These are phyloP conservation scores for Exsudoporus floridanus DNA, from an alignment of 1,284 basidiomycete genomes.

Conservation along the genomic window DNA sequence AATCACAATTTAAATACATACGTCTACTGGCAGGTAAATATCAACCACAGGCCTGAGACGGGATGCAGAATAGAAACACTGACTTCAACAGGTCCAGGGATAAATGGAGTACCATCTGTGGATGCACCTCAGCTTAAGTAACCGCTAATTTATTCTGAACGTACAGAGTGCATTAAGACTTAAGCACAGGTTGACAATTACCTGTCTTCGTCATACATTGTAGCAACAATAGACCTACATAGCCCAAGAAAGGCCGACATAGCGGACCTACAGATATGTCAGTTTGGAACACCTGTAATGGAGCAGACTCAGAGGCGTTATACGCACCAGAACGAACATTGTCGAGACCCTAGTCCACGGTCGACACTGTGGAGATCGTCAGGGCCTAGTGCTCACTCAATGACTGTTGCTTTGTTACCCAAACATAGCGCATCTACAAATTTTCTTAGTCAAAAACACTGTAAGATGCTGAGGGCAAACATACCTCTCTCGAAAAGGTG, in stretches of 20 bases:
- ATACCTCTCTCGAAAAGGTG: slow-evolving; percentile 9
- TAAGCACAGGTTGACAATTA: no score
- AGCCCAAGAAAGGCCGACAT: no score
- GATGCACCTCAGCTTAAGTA: no score
- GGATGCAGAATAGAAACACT: background rate
- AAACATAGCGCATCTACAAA: background rate
- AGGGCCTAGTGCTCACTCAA: background rate
- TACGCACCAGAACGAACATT: no score
- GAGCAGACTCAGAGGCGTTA: no score
- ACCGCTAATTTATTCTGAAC: no score
- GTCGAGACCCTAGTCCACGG: background rate
- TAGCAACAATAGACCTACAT: no score
- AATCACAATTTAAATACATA: background rate
- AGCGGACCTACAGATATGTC: no score
- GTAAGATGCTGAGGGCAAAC: background rate
- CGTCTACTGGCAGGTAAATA: background rate
- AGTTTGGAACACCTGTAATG: no score
- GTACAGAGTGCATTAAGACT: no score
- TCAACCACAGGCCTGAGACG: background rate
- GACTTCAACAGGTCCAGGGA: background rate
- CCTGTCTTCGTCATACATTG: no score
- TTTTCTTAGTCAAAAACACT: background rate
- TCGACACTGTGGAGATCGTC: background rate
- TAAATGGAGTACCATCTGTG: background rate
- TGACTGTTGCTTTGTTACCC: background rate